Evolutionary conservation across 2,329 filamentous ascomycete genomes (phyloP), one percentile per base, ranked within the genome.

Genomic region (Tolypocladium guangdongense): DNA sequence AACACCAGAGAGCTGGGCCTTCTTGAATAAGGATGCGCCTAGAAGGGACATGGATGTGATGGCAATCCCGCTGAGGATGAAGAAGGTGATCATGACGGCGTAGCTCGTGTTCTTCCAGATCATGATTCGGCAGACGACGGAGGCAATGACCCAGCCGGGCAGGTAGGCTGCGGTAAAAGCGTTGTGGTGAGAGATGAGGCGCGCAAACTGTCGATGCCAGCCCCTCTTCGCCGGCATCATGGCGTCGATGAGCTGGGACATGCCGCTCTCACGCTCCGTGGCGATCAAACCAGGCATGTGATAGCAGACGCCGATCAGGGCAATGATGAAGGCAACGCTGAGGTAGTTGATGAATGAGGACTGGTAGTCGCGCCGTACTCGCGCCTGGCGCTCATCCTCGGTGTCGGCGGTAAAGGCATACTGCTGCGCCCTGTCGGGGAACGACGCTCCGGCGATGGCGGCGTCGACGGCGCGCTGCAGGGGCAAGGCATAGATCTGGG

Each of bases 251-350:
- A 96, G 75, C 57, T 90, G 88, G 4, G 88, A 88, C 80, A 96
- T 93, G 54, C 90, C 91, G 18, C 83, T 76, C 71, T 96, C 91
- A 53, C 91, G 78, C 70, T 96, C 91, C 2, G 84, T 83, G 7
- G 91, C 90, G 66, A 95, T 85, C 61, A 91, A 83, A 10, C 91
- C 91, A 0, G 89, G 88, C 54, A 95, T 75, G 62, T 96, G 90
- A 65, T 96, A 96, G 41, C 85, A 86, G 27, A 96, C 80, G 52
- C 88, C 89, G 47, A 93, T 83, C 52, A 93, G 78, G 24, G 84
- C 86, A 50, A 90, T 81, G 62, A 95, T 83, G 64, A 95, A 90
- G 1, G 84, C 84, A 22, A 95, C 83, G 18, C 78, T 89, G 57
- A 96, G 75, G 58, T 89, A 88, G 60, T 85, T 82, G 62, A 88